These are phyloP conservation scores for Fomitopsis pulvina DNA, from an alignment of 768 basidiomycete species.

Conservation along the genomic window DNA sequence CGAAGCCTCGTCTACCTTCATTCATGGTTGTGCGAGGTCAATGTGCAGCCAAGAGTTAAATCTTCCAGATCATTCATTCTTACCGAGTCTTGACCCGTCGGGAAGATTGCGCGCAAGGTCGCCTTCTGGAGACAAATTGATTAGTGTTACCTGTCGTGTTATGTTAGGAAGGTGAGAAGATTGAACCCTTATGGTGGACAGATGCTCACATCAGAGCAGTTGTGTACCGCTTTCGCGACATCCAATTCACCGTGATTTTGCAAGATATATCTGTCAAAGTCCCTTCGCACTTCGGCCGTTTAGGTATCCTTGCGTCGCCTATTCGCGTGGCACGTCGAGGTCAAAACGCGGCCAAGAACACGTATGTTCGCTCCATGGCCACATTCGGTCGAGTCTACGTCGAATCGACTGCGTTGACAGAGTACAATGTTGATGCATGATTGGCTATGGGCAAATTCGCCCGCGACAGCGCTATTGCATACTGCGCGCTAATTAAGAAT, in stretches of 20 bases:
- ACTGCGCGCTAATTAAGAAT: no score
- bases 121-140: neutral
- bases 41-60: constrained; percentile 53
- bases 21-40: constrained; percentile 47
- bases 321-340: constrained; percentile 20
- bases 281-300: constrained; percentile 1
- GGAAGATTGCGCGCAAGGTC: neutral
- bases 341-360: constrained; percentile 26
- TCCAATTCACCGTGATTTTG: no score
- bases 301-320: constrained; percentile 13
- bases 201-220: neutral
- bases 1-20: constrained; percentile 45
- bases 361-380: neutral
- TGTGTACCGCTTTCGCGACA: no score
- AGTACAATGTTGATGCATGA: neutral
- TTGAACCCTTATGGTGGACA: neutral
- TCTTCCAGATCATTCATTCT: neutral
- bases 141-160: neutral
- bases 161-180: neutral
- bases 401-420: neutral
- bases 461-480: no score
- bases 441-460: neutral
- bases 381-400: neutral
- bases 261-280: no score
- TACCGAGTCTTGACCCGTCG: constrained; percentile 3